Conservation (phyloP, 2,329 filamentous ascomycete genomes). For the Phialemoniopsis sp. region DNA sequence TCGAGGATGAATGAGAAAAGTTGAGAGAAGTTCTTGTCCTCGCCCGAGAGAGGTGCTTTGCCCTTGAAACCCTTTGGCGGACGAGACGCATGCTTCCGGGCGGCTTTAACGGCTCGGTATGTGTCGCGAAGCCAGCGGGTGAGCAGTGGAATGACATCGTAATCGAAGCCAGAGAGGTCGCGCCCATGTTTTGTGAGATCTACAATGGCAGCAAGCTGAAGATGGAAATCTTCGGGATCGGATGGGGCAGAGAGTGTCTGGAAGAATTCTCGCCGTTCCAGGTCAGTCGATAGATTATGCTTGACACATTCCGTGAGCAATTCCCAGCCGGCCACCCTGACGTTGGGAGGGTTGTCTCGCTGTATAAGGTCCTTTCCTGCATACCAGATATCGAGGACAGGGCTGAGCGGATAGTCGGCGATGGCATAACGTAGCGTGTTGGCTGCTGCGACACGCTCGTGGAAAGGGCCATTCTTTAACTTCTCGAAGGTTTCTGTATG, state of each 20-base stretch:
- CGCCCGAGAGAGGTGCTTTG: constrained; percentile 36
- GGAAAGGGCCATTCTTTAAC: constrained; percentile 45
- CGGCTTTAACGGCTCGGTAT: constrained; percentile 48
- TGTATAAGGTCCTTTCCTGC: constrained; percentile 63
- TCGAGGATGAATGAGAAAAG: constrained; percentile 64
- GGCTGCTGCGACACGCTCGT: constrained; percentile 54
- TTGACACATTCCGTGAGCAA: constrained; percentile 63
- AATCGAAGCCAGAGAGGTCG: constrained; percentile 62
- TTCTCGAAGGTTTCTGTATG: constrained; percentile 52
- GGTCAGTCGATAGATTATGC: constrained; percentile 57
- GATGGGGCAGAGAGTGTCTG: constrained; percentile 53
- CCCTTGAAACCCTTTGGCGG: constrained; percentile 32
- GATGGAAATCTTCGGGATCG: constrained; percentile 59
- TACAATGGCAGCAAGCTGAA: constrained; percentile 60
- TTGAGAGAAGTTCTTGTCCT: constrained; percentile 59
- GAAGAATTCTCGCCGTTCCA: constrained; percentile 64
- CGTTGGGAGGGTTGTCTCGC: constrained; percentile 44
- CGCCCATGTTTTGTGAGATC: constrained; percentile 59
- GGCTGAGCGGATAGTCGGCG: constrained; percentile 53
- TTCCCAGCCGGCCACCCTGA: constrained; percentile 59
- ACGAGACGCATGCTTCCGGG: constrained; percentile 42
- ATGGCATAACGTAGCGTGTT: constrained; percentile 52
- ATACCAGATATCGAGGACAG: constrained; percentile 61
- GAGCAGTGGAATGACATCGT: constrained; percentile 59
- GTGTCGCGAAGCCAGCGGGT: constrained; percentile 55